Evolutionary conservation across 2,329 filamentous ascomycete species (phyloP).

Genomic region (Akanthomyces uredinophilus): DNA sequence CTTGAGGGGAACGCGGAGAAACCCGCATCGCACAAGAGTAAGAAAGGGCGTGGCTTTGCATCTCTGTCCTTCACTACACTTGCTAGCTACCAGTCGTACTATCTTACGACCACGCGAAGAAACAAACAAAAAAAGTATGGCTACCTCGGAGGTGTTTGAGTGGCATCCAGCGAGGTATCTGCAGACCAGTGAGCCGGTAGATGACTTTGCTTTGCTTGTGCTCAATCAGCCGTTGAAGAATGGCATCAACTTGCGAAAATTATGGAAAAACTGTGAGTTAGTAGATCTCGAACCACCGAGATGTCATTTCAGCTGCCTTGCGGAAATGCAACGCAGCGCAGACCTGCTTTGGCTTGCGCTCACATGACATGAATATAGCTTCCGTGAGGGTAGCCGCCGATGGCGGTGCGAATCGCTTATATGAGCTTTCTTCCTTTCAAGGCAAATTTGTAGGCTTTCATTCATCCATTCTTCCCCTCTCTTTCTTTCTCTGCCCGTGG

Average conservation of each 20-base stretch:
- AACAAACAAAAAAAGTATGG: background rate
- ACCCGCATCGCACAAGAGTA: too few species aligned
- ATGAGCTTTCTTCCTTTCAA: conserved; percentile 38
- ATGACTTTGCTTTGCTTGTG: conserved; percentile 42
- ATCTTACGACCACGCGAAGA: background rate
- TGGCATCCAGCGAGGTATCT: conserved; percentile 37
- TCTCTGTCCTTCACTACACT: background rate
- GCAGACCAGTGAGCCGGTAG: conserved; percentile 27
- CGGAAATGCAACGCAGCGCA: background rate
- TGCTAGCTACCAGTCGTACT: background rate
- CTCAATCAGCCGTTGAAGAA: conserved; percentile 48
- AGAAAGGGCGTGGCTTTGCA: background rate
- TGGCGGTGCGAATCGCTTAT: conserved; percentile 79
- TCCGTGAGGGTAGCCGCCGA: conserved; percentile 74
- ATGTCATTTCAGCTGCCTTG: background rate
- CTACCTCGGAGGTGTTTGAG: conserved; percentile 24
- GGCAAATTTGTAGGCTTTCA: conserved; percentile 38
- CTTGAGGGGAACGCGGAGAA: background rate
- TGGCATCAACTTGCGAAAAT: conserved; percentile 40
- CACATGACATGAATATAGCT: conserved; percentile 41
- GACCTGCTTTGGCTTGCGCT: background rate
- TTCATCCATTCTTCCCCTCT: too few species aligned
- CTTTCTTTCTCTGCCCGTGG: background rate
- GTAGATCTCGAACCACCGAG: background rate
- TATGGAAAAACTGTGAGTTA: conserved; percentile 45